Percentiles rank a stretch among this genome's conserved stretches.
phyloP scores from a whole-genome alignment of 2,329 filamentous ascomycete genomes.

The Thielaviopsis ethacetica region DNA sequence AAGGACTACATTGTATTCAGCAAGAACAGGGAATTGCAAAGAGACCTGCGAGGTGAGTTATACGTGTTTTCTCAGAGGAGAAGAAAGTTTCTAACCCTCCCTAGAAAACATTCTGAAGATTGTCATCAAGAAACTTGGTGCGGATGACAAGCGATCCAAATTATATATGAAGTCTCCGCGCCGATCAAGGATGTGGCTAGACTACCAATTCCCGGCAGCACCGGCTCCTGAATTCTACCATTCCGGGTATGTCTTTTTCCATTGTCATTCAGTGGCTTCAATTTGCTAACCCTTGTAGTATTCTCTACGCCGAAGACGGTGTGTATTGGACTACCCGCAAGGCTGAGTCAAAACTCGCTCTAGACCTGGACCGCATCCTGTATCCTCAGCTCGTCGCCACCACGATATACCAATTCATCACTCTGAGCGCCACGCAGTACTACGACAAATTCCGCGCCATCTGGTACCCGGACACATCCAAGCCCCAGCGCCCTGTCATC shows the following conservation, averaged over 20 bases:
- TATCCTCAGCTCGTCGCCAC: constrained; percentile 10
- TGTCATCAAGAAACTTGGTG: constrained; percentile 8
- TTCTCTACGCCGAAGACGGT: constrained; percentile 7
- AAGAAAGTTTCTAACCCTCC: constrained; percentile 1
- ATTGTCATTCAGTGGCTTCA: not conserved
- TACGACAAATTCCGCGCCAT: constrained; percentile 8
- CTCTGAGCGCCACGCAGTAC: not conserved
- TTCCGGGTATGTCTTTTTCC: constrained; percentile 1
- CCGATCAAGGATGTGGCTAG: constrained; percentile 6
- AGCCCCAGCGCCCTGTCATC: constrained; percentile 4
- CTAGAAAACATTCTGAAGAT: constrained; percentile 4
- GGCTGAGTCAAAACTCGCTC: constrained; percentile 5
- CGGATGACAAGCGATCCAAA: constrained; percentile 8
- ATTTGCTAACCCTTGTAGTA: not conserved
- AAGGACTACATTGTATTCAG: constrained; percentile 41
- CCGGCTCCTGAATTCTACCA: constrained; percentile 9
- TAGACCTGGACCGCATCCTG: constrained; percentile 10
- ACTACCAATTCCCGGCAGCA: constrained; percentile 8
- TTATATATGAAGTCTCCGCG: constrained; percentile 8
- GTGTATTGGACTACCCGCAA: constrained; percentile 8
- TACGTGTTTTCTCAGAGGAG: not conserved
- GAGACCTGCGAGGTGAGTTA: constrained; percentile 26
- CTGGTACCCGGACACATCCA: constrained; percentile 7
- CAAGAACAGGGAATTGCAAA: constrained; percentile 31
- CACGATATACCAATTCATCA: constrained; percentile 2